phyloP scores from a whole-genome alignment of 2,329 filamentous ascomycete genomes.

The Aspergillus terreus region DNA sequence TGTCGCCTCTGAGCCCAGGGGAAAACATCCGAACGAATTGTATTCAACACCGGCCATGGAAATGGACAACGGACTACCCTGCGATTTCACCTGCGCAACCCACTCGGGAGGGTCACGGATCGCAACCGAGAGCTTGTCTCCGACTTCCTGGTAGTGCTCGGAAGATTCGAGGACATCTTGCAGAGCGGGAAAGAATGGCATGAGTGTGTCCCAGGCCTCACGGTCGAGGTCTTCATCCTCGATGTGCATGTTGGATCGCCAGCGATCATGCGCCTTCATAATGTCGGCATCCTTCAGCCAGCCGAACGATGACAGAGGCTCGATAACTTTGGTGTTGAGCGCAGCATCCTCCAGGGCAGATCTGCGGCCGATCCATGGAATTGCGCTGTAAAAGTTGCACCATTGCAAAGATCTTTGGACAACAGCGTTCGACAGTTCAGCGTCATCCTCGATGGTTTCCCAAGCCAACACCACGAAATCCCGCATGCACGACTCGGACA shows the following conservation, averaged over 20 bases:
- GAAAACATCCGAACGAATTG: constrained; percentile 45
- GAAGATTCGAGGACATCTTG: constrained; percentile 23
- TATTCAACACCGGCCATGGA: constrained; percentile 37
- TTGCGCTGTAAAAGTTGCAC: constrained; percentile 46
- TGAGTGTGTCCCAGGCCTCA: constrained; percentile 25
- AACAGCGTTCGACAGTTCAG: constrained; percentile 38
- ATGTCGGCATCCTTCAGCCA: constrained; percentile 46
- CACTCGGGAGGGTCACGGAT: constrained; percentile 31
- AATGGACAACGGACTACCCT: constrained; percentile 35
- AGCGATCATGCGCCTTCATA: constrained; percentile 42
- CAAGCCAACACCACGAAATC: constrained; percentile 44
- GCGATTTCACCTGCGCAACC: constrained; percentile 28
- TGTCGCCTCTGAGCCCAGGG: constrained; percentile 42
- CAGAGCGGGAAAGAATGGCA: constrained; percentile 24
- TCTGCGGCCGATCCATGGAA: constrained; percentile 42
- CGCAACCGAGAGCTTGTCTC: constrained; percentile 6
- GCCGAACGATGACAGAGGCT: constrained; percentile 45
- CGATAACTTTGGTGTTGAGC: constrained; percentile 26
- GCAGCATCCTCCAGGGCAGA: constrained; percentile 35
- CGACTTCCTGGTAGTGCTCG: constrained; percentile 10
- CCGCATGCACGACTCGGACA: constrained; percentile 43
- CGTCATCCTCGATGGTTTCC: constrained; percentile 43
- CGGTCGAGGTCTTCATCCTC: constrained; percentile 12
- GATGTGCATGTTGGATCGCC: constrained; percentile 34
- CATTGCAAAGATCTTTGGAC: constrained; percentile 43